Evolutionary conservation across 23 red algal genomes (phyloP).

Genomic region (Gracilaria vermiculophylla): DNA sequence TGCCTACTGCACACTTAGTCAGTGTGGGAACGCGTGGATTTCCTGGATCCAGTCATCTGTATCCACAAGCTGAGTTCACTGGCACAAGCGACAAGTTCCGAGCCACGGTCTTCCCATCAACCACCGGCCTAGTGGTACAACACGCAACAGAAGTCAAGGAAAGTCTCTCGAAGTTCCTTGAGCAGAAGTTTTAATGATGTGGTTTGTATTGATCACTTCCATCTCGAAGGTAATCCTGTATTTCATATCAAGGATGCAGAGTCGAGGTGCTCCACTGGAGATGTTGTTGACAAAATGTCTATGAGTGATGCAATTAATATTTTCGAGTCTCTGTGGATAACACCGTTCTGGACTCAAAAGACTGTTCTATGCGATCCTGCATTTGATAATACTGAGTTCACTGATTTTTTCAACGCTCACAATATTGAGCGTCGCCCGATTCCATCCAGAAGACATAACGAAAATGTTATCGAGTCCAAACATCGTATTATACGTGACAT

Average conservation of each 20-base stretch:
- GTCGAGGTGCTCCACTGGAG: background rate
- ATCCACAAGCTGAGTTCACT: no score
- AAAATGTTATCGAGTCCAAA: conserved; percentile 57
- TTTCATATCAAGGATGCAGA: background rate
- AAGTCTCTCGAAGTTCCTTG: conserved; percentile 18
- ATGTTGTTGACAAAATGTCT: background rate
- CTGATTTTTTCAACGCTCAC: background rate
- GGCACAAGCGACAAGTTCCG: no score
- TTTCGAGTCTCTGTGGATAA: background rate
- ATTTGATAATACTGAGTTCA: conserved; percentile 17
- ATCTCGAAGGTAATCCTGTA: background rate
- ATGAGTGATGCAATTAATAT: background rate
- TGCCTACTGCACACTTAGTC: no score
- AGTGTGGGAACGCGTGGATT: no score
- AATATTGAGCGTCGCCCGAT: conserved; percentile 10
- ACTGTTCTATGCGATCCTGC: conserved; percentile 33
- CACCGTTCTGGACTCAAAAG: conserved; percentile 23
- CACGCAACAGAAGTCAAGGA: background rate
- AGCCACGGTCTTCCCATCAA: no score
- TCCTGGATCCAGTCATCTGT: no score
- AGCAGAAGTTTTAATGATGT: background rate
- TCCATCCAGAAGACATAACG: conserved; percentile 46
- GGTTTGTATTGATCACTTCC: conserved; percentile 24
- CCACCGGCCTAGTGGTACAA: no score
- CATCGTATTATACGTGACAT: conserved; percentile 48